Conservation (phyloP, 768 basidiomycete species). For the Tricholoma furcatifolium region DNA sequence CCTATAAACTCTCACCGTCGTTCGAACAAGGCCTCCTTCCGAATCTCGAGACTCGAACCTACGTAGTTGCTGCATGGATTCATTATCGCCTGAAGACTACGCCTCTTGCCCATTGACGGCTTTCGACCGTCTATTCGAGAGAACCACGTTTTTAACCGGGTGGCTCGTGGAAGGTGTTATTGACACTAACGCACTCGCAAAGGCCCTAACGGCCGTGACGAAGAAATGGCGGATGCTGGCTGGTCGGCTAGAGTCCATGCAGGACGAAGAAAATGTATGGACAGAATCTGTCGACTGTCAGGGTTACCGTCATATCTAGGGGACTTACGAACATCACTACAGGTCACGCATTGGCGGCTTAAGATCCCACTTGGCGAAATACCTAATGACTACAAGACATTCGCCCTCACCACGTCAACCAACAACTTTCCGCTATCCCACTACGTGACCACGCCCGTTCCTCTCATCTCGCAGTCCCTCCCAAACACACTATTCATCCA, state of each 20-base stretch:
- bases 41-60: too few species aligned
- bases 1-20: background rate
- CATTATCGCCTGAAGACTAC: constrained; percentile 1
- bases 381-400: constrained; percentile 32
- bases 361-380: constrained; percentile 35
- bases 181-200: constrained; percentile 28
- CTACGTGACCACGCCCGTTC: constrained; percentile 33
- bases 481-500: constrained; percentile 37
- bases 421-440: constrained; percentile 33
- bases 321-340: background rate
- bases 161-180: constrained; percentile 42
- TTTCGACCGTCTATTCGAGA: constrained; percentile 37
- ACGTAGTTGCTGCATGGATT: constrained; percentile 4
- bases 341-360: constrained; percentile 34
- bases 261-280: constrained; percentile 19
- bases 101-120: constrained; percentile 30
- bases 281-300: constrained; percentile 1
- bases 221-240: constrained; percentile 32
- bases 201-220: constrained; percentile 30
- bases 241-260: constrained; percentile 25
- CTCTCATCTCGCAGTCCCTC: constrained; percentile 30
- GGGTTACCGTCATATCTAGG: background rate
- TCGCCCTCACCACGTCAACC: constrained; percentile 32
- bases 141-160: constrained; percentile 37
- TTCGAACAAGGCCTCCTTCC: background rate